A percentile compares a stretch with the other conserved stretches of the same genome.
phyloP scores from a whole-genome alignment of 176 grass and related monocot genomes.

The Zoysia pacifica region DNA sequence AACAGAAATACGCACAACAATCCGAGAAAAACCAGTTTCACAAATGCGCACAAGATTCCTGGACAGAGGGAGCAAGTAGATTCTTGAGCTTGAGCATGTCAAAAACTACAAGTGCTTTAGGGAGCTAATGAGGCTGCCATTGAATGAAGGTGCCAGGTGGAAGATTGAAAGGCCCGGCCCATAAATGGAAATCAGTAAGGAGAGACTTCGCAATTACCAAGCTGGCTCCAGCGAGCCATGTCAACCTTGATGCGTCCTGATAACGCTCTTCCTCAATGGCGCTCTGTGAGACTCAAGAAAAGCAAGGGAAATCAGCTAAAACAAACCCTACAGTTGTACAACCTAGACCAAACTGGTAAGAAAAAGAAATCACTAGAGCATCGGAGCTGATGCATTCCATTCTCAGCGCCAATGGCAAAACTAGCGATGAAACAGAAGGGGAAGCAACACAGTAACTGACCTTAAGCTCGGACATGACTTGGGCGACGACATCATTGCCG shows the following conservation, averaged over 20 bases:
- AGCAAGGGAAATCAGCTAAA: background rate
- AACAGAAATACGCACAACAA: too few species aligned
- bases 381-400: background rate
- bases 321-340: background rate
- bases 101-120: background rate
- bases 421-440: background rate
- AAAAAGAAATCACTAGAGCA: background rate
- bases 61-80: too few species aligned
- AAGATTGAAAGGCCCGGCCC: background rate
- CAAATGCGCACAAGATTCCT: too few species aligned
- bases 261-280: conserved; percentile 82
- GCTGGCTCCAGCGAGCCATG: conserved; percentile 66
- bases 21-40: too few species aligned
- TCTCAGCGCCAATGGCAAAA: background rate
- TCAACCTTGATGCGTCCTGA: conserved; percentile 77
- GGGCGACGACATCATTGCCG: conserved; percentile 60
- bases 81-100: conserved; percentile 8
- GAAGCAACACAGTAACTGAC: conserved; percentile 25
- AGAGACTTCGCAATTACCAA: conserved; percentile 51
- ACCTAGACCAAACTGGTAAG: background rate
- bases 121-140: background rate
- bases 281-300: conserved; percentile 31
- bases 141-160: background rate
- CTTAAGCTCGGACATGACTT: conserved; percentile 83
- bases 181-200: background rate